These are phyloP conservation scores for Saccharomyces hybrid DNA, from an alignment of 1,139 yeast species.

Conservation along the genomic window DNA sequence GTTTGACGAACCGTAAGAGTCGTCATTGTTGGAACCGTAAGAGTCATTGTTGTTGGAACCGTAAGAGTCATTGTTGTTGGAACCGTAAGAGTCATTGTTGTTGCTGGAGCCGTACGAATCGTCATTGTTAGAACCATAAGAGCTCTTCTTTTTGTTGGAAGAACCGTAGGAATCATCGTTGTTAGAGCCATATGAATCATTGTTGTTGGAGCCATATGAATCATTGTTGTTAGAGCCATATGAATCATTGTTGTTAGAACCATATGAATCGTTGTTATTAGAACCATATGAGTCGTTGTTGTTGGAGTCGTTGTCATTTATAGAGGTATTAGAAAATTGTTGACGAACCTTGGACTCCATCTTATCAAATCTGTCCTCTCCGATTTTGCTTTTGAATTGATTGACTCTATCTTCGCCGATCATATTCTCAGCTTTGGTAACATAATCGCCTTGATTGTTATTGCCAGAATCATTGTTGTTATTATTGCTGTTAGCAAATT, in stretches of 20 bases:
- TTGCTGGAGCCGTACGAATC: slow-evolving; percentile 16
- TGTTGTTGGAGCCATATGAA: slow-evolving; percentile 8
- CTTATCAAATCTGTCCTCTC: slow-evolving; percentile 24
- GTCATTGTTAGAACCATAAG: slow-evolving; percentile 23
- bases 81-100: slow-evolving; percentile 13
- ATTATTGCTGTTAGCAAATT: slow-evolving; percentile 10
- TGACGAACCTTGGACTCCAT: slow-evolving; percentile 22
- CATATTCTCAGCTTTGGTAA: slow-evolving; percentile 19
- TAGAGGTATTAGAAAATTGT: slow-evolving; percentile 22
- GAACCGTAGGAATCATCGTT: slow-evolving; percentile 15
- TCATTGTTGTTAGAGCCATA: slow-evolving; percentile 16
- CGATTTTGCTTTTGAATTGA: slow-evolving; percentile 20
- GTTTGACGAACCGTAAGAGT: slow-evolving; percentile 19
- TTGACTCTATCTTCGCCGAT: slow-evolving; percentile 24
- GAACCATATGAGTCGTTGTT: slow-evolving; percentile 6
- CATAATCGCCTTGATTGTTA: slow-evolving; percentile 13
- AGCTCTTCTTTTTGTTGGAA: slow-evolving; percentile 11
- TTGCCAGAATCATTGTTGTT: slow-evolving; percentile 5
- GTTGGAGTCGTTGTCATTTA: slow-evolving; percentile 17
- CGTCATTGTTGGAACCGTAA: slow-evolving; percentile 23
- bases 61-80: slow-evolving; percentile 11
- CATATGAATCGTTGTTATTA: slow-evolving; percentile 21
- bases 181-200: slow-evolving; percentile 10
- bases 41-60: slow-evolving; percentile 12
- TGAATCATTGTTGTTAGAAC: slow-evolving; percentile 11